Evolutionary conservation across 2,329 filamentous ascomycete species (phyloP).

Genomic region (Neofusicoccum parvum): DNA sequence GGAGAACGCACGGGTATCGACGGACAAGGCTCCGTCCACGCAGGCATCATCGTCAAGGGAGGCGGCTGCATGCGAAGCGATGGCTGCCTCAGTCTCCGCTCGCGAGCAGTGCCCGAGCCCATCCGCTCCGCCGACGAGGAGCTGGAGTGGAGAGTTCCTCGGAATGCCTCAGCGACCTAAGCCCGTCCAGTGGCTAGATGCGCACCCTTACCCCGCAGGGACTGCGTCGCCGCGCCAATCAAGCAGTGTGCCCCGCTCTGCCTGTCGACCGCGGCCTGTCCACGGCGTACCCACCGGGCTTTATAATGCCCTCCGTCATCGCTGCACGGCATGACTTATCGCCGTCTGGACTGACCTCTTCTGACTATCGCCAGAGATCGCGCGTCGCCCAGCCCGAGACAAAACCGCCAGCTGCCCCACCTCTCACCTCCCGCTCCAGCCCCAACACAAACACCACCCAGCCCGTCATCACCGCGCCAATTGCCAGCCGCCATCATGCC

Average conservation of each 20-base stretch:
- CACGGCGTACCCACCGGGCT: neutral
- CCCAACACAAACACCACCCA: neutral
- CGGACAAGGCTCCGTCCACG: no score
- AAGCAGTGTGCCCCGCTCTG: neutral
- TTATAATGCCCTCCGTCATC: neutral
- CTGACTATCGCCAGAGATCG: neutral
- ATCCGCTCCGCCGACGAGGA: neutral
- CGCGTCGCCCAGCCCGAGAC: neutral
- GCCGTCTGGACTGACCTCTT: neutral
- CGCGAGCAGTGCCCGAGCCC: neutral
- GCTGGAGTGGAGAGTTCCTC: neutral
- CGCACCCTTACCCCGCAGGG: neutral
- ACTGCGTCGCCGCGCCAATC: neutral
- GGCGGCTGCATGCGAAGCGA: no score
- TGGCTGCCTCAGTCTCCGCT: neutral
- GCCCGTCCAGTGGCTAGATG: no score
- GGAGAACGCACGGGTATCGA: no score
- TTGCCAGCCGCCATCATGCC: constrained; percentile 18
- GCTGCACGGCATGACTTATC: neutral
- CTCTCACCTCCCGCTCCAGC: neutral
- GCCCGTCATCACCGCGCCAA: no score
- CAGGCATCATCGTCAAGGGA: no score
- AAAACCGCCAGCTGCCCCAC: constrained; percentile 4
- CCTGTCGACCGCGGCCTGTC: neutral
- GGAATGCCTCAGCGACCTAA: neutral